phyloP scores from a whole-genome alignment of 1,284 basidiomycete genomes.

The Ceratobasidium sp. region DNA sequence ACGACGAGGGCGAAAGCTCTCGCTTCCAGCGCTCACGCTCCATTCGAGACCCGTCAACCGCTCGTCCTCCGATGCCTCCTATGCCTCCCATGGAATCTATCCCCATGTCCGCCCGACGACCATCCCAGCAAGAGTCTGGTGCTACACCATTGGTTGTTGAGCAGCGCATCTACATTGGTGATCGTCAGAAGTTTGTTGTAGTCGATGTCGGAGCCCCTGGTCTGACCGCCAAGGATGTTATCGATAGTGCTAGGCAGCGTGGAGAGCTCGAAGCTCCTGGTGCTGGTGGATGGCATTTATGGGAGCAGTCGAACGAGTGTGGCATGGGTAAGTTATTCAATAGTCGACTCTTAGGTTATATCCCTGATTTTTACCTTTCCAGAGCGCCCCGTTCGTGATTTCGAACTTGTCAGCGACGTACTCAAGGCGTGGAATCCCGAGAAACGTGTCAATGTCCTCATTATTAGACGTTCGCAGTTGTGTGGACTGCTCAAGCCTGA shows the following conservation, averaged over 20 bases:
- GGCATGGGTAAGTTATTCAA: constrained; percentile 74
- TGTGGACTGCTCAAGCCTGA: constrained; percentile 61
- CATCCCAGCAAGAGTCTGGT: constrained; percentile 22
- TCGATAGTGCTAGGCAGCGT: constrained; percentile 67
- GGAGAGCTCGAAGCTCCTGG: constrained; percentile 54
- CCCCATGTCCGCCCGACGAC: constrained; percentile 11
- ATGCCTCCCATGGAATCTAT: constrained; percentile 35
- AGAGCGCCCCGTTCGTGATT: constrained; percentile 89
- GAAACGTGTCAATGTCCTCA: constrained; percentile 77
- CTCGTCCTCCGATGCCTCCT: constrained; percentile 31
- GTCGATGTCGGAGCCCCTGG: constrained; percentile 66
- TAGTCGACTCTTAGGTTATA: background rate
- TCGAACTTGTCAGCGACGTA: constrained; percentile 77
- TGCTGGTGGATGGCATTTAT: constrained; percentile 76
- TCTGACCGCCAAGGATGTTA: constrained; percentile 72
- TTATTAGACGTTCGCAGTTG: constrained; percentile 73
- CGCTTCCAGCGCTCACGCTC: constrained; percentile 32
- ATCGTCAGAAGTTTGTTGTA: constrained; percentile 75
- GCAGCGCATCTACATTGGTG: constrained; percentile 76
- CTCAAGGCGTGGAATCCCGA: constrained; percentile 85
- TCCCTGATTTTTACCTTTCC: constrained; percentile 40
- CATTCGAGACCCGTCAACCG: constrained; percentile 4
- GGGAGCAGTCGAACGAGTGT: constrained; percentile 81
- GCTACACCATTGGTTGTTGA: constrained; percentile 49
- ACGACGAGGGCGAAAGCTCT: constrained; percentile 36